phyloP scores from a whole-genome alignment of 1,284 basidiomycete species.

The Macrocystidia cucumis region DNA sequence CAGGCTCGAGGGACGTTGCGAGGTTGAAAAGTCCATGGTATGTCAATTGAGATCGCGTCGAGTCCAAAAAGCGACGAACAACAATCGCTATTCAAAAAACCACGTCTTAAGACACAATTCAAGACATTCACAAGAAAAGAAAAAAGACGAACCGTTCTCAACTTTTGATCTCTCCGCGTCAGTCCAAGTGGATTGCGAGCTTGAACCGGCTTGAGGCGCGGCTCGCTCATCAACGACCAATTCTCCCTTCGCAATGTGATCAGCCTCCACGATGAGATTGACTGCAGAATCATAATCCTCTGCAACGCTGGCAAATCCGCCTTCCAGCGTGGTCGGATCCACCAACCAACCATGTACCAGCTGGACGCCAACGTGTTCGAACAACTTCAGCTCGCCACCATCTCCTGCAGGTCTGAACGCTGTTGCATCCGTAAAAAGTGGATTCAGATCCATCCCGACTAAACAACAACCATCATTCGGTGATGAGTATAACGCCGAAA shows the following conservation, averaged over 20 bases:
- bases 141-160: slow-evolving; percentile 45
- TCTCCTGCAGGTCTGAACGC: slow-evolving; percentile 56
- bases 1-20: slow-evolving; percentile 43
- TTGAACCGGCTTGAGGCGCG: slow-evolving; percentile 8
- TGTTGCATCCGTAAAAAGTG: slow-evolving; percentile 62
- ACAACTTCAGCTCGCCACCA: slow-evolving; percentile 74
- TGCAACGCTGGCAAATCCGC: slow-evolving; percentile 39
- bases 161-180: slow-evolving; percentile 51
- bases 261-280: slow-evolving; percentile 68
- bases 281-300: slow-evolving; percentile 69
- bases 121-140: neutral
- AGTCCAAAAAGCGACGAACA: slow-evolving; percentile 65
- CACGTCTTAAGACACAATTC: slow-evolving; percentile 2
- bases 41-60: slow-evolving; percentile 75
- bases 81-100: slow-evolving; percentile 42
- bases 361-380: slow-evolving; percentile 72
- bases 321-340: slow-evolving; percentile 63
- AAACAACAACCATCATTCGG: too few relatives aligned
- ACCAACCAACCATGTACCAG: slow-evolving; percentile 93
- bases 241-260: slow-evolving; percentile 59
- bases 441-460: slow-evolving; percentile 86
- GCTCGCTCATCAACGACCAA: slow-evolving; percentile 36
- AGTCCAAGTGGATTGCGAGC: slow-evolving; percentile 23
- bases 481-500: slow-evolving; percentile 1
- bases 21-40: slow-evolving; percentile 77